These are phyloP conservation scores for Lyophyllum decastes DNA, from an alignment of 768 basidiomycete species.

Conservation along the genomic window DNA sequence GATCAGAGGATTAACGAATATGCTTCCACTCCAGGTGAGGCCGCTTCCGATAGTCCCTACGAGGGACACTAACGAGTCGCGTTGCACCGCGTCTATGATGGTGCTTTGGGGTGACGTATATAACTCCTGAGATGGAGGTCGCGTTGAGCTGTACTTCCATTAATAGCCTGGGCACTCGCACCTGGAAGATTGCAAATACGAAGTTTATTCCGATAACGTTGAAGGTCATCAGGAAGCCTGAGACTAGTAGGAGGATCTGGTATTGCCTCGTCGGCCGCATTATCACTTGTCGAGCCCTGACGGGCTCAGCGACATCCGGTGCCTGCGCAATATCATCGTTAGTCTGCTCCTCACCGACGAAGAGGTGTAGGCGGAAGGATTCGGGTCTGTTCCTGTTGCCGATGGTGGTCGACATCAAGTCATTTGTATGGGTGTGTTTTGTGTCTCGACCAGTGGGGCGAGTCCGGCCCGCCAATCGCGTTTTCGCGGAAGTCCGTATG, in stretches of 20 bases:
- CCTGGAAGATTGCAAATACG: slow-evolving; percentile 46
- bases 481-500: too few relatives aligned
- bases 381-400: background rate
- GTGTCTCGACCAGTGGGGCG: too few relatives aligned
- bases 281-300: background rate
- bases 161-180: slow-evolving; percentile 12
- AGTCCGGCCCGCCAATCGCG: too few relatives aligned
- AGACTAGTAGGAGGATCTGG: slow-evolving; percentile 35
- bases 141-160: background rate
- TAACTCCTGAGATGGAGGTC: slow-evolving; percentile 32
- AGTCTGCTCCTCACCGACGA: too few relatives aligned
- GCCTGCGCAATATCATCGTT: too few relatives aligned
- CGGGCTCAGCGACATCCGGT: background rate
- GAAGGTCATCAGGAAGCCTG: slow-evolving; percentile 46
- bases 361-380: background rate
- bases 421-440: background rate
- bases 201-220: slow-evolving; percentile 46
- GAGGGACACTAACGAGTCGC: slow-evolving; percentile 41
- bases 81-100: slow-evolving; percentile 33
- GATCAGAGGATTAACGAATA: slow-evolving; percentile 43
- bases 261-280: slow-evolving; percentile 30
- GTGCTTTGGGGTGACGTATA: slow-evolving; percentile 40
- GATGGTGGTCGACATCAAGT: background rate
- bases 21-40: slow-evolving; percentile 47
- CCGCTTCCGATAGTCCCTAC: slow-evolving; percentile 45